A percentile compares a stretch with the other conserved stretches of the same genome.
Evolutionary conservation across 2,329 filamentous ascomycete genomes (phyloP).

Genomic region (Colletotrichum incanum): DNA sequence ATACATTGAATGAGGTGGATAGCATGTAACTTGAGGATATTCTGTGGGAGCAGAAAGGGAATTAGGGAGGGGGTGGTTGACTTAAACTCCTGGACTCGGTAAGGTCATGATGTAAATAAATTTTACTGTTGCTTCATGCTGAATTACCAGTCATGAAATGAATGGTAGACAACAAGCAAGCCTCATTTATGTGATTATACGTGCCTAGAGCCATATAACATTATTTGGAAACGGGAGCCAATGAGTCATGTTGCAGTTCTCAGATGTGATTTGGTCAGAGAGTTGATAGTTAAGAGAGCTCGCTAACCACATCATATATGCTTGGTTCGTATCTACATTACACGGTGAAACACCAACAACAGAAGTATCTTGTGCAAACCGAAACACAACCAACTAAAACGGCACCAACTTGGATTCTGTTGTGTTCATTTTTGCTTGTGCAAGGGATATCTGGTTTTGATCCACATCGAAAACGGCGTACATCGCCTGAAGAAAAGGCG

Average conservation of each 20-base stretch:
- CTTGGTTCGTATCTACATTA: no score
- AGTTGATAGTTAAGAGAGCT: not conserved
- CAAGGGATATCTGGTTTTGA: constrained; percentile 11
- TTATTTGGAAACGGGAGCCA: not conserved
- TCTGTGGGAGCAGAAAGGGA: not conserved
- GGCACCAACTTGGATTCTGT: constrained; percentile 19
- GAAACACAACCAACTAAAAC: not conserved
- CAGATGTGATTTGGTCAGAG: not conserved
- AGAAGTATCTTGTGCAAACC: no score
- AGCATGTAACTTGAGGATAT: not conserved
- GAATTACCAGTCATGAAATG: no score
- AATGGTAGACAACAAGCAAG: not conserved
- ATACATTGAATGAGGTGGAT: not conserved
- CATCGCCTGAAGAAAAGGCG: constrained; percentile 17
- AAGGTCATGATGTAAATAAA: not conserved
- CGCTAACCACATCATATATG: not conserved
- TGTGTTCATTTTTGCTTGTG: constrained; percentile 30
- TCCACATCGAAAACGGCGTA: constrained; percentile 35
- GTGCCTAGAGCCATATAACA: not conserved
- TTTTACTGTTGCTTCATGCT: not conserved
- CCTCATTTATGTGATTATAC: not conserved
- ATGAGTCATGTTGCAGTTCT: not conserved
- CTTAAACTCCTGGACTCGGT: not conserved
- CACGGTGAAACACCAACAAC: not conserved
- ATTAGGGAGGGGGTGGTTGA: not conserved